Evolutionary conservation across 306 rosid genomes (phyloP), one percentile per base, ranked within the genome.

Genomic region (Prosopis cineraria): DNA sequence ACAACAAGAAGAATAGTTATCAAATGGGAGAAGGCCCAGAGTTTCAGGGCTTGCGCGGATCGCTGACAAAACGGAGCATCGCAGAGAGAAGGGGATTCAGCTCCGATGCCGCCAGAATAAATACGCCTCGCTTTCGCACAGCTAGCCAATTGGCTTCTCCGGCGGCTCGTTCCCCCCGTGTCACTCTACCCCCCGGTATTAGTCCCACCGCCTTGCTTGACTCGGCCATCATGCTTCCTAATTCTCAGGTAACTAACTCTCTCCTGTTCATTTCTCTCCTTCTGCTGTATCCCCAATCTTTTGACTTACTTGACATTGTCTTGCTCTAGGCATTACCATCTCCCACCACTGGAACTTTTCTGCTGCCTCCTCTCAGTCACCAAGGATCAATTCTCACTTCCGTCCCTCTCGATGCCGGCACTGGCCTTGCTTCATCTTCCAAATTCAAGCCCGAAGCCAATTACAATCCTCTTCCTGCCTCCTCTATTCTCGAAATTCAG

Each of bases 321-420:
- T 50, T 78, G 47, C 75, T 52, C 68, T 60, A 94, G 98, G 93
- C 83, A 19, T n/a, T 89, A 82, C 88, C 88, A 39, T 91, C 98
- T 48, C 97, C 98, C 37, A 94, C 97, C 68, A 92, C 97, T 3
- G 97, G 97, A 2, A 82, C 85, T 60, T 91, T 94, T 68, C 80
- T 74, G 43, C 58, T 83, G 70, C 86, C 75, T 78, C 69, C 81
- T 79, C 47, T 72, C 31, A 52, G 8, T 52, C 82, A 75, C 13
- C 85, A 82, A 52, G 73, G 79, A 64, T 72, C 83, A 44, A 30
- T 74, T 78, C 56, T 81, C 48, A 68, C 59, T 82, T 79, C 76
- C 0, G 34, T 60, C 17, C 52, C 79, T 60, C 73, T 34, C 39
- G 87, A 86, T 58, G 82, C 81, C 72, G 74, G 65, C n/a, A 71